Evolutionary conservation across 345 rosid species (phyloP).

Genomic region (Eucalyptus rudis): DNA sequence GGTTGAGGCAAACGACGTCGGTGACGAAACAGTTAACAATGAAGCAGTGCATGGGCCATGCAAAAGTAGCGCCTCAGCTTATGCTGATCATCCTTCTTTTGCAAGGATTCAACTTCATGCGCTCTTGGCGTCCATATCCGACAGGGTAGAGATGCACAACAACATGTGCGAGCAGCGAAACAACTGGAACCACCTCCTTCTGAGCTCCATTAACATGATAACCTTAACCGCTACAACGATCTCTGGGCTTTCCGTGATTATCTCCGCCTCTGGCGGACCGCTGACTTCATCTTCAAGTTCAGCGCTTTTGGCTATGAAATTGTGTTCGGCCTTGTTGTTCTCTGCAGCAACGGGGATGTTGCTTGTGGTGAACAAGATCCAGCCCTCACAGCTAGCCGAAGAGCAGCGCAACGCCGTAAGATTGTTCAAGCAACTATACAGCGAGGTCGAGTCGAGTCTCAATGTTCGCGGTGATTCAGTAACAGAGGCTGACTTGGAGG

Average conservation of each 20-base stretch:
- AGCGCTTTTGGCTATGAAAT: slow-evolving; percentile 14
- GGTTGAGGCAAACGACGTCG: neutral
- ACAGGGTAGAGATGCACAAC: slow-evolving; percentile 63
- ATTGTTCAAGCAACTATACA: slow-evolving; percentile 20
- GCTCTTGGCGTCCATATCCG: slow-evolving; percentile 41
- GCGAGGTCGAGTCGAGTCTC: slow-evolving; percentile 2
- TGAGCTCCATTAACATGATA: slow-evolving; percentile 60
- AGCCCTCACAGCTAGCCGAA: slow-evolving; percentile 47
- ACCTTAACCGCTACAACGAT: slow-evolving; percentile 47
- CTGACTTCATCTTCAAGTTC: neutral
- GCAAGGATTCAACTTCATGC: slow-evolving; percentile 19
- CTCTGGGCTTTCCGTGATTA: slow-evolving; percentile 29
- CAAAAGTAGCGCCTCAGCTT: neutral
- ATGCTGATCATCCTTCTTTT: neutral
- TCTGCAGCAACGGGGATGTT: slow-evolving; percentile 24
- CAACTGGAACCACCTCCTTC: slow-evolving; percentile 51
- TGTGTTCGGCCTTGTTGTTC: slow-evolving; percentile 28
- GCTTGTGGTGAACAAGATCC: slow-evolving; percentile 43
- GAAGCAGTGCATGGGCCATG: neutral
- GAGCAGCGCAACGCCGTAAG: slow-evolving; percentile 39
- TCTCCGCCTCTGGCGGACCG: slow-evolving; percentile 1
- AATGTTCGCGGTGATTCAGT: neutral
- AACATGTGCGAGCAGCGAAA: slow-evolving; percentile 55
- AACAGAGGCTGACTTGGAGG: neutral
- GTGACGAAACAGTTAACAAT: neutral